A percentile compares a stretch with the other conserved stretches of the same genome.
These are phyloP conservation scores for Avicennia marina DNA, from an alignment of 257 asterid species.

Conservation along the genomic window DNA sequence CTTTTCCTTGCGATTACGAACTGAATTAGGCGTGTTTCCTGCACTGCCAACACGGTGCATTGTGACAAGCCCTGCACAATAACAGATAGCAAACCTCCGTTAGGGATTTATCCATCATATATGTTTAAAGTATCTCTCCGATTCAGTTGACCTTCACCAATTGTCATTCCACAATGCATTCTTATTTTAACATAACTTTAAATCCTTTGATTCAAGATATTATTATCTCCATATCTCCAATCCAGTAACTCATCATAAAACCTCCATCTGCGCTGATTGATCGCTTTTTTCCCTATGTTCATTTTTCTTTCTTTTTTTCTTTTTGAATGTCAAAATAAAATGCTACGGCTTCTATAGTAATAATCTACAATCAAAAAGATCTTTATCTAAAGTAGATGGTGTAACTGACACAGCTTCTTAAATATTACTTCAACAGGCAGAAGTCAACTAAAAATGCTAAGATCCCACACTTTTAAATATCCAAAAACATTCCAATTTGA, in stretches of 20 bases:
- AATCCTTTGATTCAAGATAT: too few relatives aligned
- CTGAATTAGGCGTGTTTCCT: conserved; percentile 68
- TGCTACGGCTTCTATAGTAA: neutral
- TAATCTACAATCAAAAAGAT: neutral
- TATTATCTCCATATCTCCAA: too few relatives aligned
- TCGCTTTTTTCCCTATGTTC: too few relatives aligned
- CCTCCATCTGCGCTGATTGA: too few relatives aligned
- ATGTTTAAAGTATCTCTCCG: neutral
- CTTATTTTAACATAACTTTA: too few relatives aligned
- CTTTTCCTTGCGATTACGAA: conserved; percentile 85
- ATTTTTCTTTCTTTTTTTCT: too few relatives aligned
- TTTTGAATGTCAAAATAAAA: too few relatives aligned
- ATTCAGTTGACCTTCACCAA: too few relatives aligned
- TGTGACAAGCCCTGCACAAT: conserved; percentile 44
- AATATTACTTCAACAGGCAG: neutral
- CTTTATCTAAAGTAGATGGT: neutral
- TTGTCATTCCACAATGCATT: too few relatives aligned
- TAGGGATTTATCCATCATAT: too few relatives aligned
- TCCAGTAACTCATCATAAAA: too few relatives aligned
- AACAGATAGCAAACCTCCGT: neutral
- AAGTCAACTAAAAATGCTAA: neutral
- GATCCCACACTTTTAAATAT: neutral
- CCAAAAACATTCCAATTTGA: neutral
- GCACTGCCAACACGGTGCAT: conserved; percentile 98
- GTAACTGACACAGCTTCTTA: neutral